A percentile compares a stretch with the other conserved stretches of the same genome.
These are phyloP conservation scores for Schizochytrium sp. DNA, from an alignment of 108 stramenopile species.

Conservation along the genomic window DNA sequence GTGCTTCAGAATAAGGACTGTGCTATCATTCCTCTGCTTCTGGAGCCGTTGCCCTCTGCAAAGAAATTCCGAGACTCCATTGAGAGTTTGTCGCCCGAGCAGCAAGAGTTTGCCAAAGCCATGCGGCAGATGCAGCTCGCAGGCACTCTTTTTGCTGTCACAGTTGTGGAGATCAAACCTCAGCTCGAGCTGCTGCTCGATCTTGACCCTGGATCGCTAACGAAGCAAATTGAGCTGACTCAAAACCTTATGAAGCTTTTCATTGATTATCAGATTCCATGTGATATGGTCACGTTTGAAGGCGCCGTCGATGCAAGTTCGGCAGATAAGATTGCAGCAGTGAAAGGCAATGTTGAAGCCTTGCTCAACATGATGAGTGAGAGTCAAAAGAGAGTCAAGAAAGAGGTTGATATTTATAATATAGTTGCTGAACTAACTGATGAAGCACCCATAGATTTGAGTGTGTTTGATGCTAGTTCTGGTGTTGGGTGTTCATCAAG, in stretches of 20 bases:
- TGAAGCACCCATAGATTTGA: background rate
- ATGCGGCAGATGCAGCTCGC: constrained; percentile 85
- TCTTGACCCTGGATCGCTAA: constrained; percentile 78
- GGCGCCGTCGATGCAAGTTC: constrained; percentile 69
- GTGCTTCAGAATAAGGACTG: constrained; percentile 90
- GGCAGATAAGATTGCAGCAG: constrained; percentile 78
- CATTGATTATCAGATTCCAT: constrained; percentile 86
- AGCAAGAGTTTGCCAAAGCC: constrained; percentile 82
- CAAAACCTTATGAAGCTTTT: constrained; percentile 86
- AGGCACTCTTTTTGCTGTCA: constrained; percentile 84
- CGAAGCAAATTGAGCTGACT: constrained; percentile 86
- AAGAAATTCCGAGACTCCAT: constrained; percentile 89
- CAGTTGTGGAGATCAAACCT: constrained; percentile 86
- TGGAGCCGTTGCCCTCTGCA: constrained; percentile 84
- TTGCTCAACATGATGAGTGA: constrained; percentile 79
- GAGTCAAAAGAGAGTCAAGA: constrained; percentile 76
- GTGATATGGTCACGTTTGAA: constrained; percentile 84
- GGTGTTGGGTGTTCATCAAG: background rate
- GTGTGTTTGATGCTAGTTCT: background rate
- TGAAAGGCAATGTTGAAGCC: constrained; percentile 78
- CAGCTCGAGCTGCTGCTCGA: constrained; percentile 83
- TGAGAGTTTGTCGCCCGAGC: constrained; percentile 84
- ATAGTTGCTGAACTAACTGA: background rate
- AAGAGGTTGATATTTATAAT: constrained; percentile 63
- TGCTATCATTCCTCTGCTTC: constrained; percentile 81